Conservation (phyloP, 148 eudicot species). For the Drosera capensis region DNA sequence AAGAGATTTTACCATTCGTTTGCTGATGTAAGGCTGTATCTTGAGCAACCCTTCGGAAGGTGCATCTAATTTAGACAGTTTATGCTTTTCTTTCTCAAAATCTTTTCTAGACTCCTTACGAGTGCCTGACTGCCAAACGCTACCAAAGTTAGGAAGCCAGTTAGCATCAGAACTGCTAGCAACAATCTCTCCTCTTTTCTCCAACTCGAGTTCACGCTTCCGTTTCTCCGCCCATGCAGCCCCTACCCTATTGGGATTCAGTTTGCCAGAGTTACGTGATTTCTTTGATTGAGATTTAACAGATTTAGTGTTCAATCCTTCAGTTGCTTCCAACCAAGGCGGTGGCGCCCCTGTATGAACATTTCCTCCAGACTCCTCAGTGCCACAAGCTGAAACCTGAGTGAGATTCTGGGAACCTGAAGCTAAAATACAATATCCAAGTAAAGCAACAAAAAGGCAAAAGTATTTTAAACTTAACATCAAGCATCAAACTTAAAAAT, state of each 20-base stretch:
- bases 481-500: neutral
- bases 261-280: slow-evolving; percentile 32
- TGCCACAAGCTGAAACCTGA: slow-evolving; percentile 18
- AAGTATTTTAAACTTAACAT: neutral
- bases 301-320: slow-evolving; percentile 7
- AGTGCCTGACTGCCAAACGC: slow-evolving; percentile 95
- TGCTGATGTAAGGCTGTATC: slow-evolving; percentile 81
- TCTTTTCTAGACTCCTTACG: slow-evolving; percentile 84
- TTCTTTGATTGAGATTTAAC: slow-evolving; percentile 13
- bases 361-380: slow-evolving; percentile 36
- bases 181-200: slow-evolving; percentile 57
- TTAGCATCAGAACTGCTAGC: slow-evolving; percentile 29
- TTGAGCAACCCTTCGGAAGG: slow-evolving; percentile 23
- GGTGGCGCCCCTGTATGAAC: slow-evolving; percentile 88
- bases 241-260: slow-evolving; percentile 92
- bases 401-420: slow-evolving; percentile 52
- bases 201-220: slow-evolving; percentile 82
- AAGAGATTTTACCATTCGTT: slow-evolving; percentile 61
- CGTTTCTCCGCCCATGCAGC: slow-evolving; percentile 99
- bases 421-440: slow-evolving; percentile 1
- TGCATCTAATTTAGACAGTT: slow-evolving; percentile 15
- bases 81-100: slow-evolving; percentile 38
- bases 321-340: slow-evolving; percentile 70
- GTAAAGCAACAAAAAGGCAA: neutral
- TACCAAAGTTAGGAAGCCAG: slow-evolving; percentile 95